Conservation (phyloP, 768 basidiomycete species). For the Austroboletus festivus region DNA sequence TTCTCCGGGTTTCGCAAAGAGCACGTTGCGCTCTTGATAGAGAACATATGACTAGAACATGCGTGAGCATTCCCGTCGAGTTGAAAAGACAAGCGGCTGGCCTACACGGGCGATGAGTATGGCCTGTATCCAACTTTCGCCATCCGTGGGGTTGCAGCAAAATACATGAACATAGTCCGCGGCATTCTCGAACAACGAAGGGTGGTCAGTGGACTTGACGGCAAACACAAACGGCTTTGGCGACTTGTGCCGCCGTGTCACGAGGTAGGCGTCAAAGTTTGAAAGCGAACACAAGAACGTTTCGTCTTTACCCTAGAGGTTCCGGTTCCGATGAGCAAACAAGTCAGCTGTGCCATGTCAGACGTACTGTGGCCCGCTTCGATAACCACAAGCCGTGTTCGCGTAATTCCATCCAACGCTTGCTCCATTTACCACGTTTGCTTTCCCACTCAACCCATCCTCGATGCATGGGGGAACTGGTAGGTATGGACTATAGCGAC, state of each 20-base stretch:
- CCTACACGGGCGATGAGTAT: conserved; percentile 81
- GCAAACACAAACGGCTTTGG: conserved; percentile 86
- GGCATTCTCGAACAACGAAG: conserved; percentile 82
- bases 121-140: conserved; percentile 73
- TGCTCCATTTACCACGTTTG: conserved; percentile 94
- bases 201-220: conserved; percentile 84
- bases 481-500: conserved; percentile 47
- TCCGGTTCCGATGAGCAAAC: conserved; percentile 3
- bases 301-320: conserved; percentile 76
- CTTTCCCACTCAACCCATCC: conserved; percentile 85
- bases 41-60: conserved; percentile 71
- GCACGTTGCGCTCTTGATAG: conserved; percentile 71
- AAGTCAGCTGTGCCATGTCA: neutral
- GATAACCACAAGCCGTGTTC: conserved; percentile 85
- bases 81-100: neutral
- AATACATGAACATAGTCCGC: conserved; percentile 88
- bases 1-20: conserved; percentile 35
- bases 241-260: conserved; percentile 73
- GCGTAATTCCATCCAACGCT: conserved; percentile 83
- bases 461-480: conserved; percentile 39
- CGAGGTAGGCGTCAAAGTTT: conserved; percentile 83
- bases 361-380: conserved; percentile 80
- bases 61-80: conserved; percentile 4
- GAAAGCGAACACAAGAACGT: conserved; percentile 77
- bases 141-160: conserved; percentile 70